Conservation (phyloP, 805 yeast genomes). For the Yamadazyma ubonensis region DNA sequence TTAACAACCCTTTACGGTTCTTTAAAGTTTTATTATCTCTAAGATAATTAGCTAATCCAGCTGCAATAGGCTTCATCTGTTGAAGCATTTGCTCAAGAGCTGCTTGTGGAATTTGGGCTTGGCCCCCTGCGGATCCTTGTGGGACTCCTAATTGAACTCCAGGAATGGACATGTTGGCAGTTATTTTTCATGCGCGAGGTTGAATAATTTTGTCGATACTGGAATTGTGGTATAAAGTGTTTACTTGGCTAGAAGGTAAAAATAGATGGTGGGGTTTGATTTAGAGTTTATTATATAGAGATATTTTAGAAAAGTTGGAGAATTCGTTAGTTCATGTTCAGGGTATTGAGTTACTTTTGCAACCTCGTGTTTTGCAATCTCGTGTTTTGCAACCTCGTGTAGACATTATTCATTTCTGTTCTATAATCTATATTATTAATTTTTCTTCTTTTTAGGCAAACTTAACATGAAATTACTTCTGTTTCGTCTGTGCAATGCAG, state of each 20-base stretch:
- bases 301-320: too few species aligned
- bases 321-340: too few species aligned
- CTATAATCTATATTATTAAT: not conserved
- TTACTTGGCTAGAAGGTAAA: too few species aligned
- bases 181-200: slow-evolving; percentile 1
- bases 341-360: too few species aligned
- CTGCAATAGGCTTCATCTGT: slow-evolving; percentile 49
- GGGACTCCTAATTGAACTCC: slow-evolving; percentile 17
- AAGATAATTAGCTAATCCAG: slow-evolving; percentile 69
- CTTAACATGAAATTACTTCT: slow-evolving; percentile 7
- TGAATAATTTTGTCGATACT: not conserved
- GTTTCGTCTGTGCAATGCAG: not conserved
- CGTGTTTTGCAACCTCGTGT: too few species aligned
- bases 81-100: slow-evolving; percentile 13
- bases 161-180: slow-evolving; percentile 15
- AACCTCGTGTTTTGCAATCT: too few species aligned
- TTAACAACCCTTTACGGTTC: slow-evolving; percentile 76
- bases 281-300: not conserved
- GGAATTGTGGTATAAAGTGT: not conserved
- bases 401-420: too few species aligned
- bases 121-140: slow-evolving; percentile 8
- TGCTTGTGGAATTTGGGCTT: slow-evolving; percentile 7
- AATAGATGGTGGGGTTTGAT: too few species aligned
- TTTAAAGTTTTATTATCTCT: slow-evolving; percentile 68
- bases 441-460: slow-evolving; percentile 6